phyloP scores from a whole-genome alignment of 768 basidiomycete genomes.

The Tylopilus sp. region DNA sequence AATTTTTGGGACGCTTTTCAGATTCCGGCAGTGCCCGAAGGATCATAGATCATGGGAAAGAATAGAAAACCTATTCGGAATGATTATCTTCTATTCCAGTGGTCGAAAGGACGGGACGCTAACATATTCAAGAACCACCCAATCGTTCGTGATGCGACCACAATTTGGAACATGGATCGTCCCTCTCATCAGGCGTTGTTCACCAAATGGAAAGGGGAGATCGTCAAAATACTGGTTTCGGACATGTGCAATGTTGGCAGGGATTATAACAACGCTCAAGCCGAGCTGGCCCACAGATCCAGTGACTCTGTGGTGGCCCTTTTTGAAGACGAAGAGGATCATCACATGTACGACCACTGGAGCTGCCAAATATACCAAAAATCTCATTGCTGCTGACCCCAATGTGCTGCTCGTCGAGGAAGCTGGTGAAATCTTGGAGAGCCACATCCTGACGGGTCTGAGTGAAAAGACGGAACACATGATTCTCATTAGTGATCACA shows the following conservation, averaged over 20 bases:
- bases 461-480: conserved; percentile 46
- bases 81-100: conserved; percentile 45
- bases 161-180: conserved; percentile 39
- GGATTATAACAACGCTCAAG: conserved; percentile 41
- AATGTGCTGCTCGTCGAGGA: conserved; percentile 66
- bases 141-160: conserved; percentile 20
- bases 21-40: conserved; percentile 41
- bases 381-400: conserved; percentile 45
- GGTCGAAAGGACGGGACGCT: conserved; percentile 45
- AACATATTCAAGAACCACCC: conserved; percentile 36
- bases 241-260: conserved; percentile 34
- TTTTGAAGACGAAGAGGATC: conserved; percentile 48
- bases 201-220: conserved; percentile 36
- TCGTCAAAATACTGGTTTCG: conserved; percentile 34
- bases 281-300: conserved; percentile 35
- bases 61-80: conserved; percentile 34
- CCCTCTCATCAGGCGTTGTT: conserved; percentile 27
- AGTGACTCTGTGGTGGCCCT: conserved; percentile 33
- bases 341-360: conserved; percentile 71
- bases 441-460: conserved; percentile 63
- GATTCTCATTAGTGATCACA: conserved; percentile 71
- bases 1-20: conserved; percentile 45
- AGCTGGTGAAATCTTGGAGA: conserved; percentile 71
- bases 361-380: conserved; percentile 56
- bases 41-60: conserved; percentile 42